These are phyloP conservation scores for Candida boidinii DNA, from an alignment of 805 yeast species.

Conservation along the genomic window DNA sequence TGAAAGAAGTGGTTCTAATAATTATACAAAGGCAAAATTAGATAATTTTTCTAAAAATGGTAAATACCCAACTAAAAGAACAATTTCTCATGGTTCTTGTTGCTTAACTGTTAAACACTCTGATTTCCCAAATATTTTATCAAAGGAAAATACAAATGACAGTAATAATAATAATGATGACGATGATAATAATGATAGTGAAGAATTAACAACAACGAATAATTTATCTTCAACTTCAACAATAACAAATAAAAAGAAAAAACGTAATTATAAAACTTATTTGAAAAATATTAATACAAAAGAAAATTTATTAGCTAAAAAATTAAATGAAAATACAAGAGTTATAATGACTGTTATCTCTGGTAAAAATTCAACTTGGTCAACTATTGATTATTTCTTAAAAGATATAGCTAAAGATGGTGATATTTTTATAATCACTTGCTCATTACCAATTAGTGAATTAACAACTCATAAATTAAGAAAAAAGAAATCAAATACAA, in stretches of 20 bases:
- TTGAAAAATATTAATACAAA: slow-evolving; percentile 2
- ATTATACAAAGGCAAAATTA: slow-evolving; percentile 24
- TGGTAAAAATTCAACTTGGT: slow-evolving; percentile 67
- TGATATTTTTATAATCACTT: slow-evolving; percentile 50
- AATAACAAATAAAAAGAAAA: background rate
- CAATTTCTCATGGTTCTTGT: slow-evolving; percentile 21
- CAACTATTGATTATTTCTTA: slow-evolving; percentile 59
- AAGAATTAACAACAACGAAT: too few species aligned
- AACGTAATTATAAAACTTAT: background rate
- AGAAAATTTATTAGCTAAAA: background rate
- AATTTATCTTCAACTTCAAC: background rate
- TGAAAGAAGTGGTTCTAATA: background rate
- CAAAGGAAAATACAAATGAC: background rate
- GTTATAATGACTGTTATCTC: slow-evolving; percentile 53
- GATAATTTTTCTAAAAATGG: slow-evolving; percentile 21
- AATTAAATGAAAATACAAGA: slow-evolving; percentile 15
- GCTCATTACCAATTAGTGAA: slow-evolving; percentile 11
- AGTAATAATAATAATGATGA: background rate
- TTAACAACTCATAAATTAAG: background rate
- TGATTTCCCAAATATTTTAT: slow-evolving; percentile 13
- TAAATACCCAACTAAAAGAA: slow-evolving; percentile 27
- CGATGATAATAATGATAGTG: too few species aligned
- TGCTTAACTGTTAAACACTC: slow-evolving; percentile 37
- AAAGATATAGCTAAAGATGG: slow-evolving; percentile 45
- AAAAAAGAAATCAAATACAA: background rate